Percentiles rank a stretch among this genome's conserved stretches.
These are phyloP conservation scores for Pascua sp. DNA, from an alignment of 1,284 basidiomycete genomes.

Conservation along the genomic window DNA sequence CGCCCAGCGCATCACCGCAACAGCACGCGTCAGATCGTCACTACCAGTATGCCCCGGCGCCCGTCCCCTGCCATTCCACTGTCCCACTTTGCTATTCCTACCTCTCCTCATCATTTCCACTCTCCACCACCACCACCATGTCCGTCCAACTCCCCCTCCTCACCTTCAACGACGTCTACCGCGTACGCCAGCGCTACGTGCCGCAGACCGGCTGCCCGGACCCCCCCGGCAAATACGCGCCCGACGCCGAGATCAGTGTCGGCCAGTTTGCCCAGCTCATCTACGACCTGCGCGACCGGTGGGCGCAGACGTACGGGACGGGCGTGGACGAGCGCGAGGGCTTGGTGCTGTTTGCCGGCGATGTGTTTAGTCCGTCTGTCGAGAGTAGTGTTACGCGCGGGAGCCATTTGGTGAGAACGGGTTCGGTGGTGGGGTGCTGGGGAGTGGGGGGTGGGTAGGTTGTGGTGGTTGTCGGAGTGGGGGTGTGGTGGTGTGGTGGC, in stretches of 20 bases:
- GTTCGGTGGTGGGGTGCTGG: too few species aligned
- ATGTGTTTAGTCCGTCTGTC: constrained; percentile 78
- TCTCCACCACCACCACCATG: constrained; percentile 11
- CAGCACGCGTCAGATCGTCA: too few species aligned
- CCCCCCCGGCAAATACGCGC: neutral
- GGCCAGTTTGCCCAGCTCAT: constrained; percentile 52
- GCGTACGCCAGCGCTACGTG: constrained; percentile 56
- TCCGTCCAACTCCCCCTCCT: constrained; percentile 38
- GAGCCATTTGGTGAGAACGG: constrained; percentile 81
- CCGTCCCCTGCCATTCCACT: neutral
- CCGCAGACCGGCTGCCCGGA: constrained; percentile 35
- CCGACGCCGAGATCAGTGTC: constrained; percentile 41
- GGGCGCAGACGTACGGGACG: too few species aligned
- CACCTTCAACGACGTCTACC: constrained; percentile 54
- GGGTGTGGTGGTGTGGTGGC: too few species aligned
- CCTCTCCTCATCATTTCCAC: too few species aligned
- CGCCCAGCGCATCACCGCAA: too few species aligned
- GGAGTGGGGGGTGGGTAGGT: too few species aligned
- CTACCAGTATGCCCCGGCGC: too few species aligned
- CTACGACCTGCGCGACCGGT: constrained; percentile 32
- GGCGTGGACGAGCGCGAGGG: too few species aligned
- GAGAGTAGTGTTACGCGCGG: constrained; percentile 85
- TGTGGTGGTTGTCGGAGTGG: too few species aligned
- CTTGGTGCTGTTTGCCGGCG: constrained; percentile 80
- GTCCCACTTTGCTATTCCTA: neutral